Evolutionary conservation across 2,329 filamentous ascomycete species (phyloP), one percentile per base, ranked within the genome.

Genomic region (Cadophora sp.): DNA sequence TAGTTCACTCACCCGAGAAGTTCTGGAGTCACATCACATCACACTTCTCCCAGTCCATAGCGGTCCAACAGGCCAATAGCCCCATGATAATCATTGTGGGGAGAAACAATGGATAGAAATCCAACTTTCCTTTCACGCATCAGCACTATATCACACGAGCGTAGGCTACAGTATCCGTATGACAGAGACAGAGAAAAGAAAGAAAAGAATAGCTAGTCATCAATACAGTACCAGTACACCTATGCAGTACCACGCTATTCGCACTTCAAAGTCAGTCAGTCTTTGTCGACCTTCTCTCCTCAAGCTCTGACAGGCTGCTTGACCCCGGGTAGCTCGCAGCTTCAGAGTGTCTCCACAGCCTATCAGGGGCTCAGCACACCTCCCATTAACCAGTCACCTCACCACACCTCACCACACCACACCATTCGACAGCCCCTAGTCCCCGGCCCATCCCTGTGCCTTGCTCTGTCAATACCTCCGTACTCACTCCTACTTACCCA

Each of bases 241-340:
- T 12, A 43, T 14, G 19, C 2, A 43, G 2, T 27, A n/a, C 55
- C 31, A 34, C 55, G 22, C 55, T 22, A 4, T n/a, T 22, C 26
- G 53, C 27, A 6, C 26, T 24, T 2, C 31, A 14, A 37, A 22
- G 29, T n/a, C n/a, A n/a, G n/a, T n/a, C n/a, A n/a, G n/a, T 37
- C 55, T 58, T 24, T 26, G 29, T 22, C 31, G 19, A 37, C 19
- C 53, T 22, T n/a, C 43, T 19, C 9, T 58, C 55, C 31, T 58
- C 19, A 31, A 58, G 55, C 31, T 58, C 55, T 58, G 31, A 58
- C 55, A 58, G 55, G 55, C 31, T 58, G 31, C 31, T 37, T 37
- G 27, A 14, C 29, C 29, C 55, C 29, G 55, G 40, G 31, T 31
- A 37, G 55, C 5, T 58, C 55, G 55, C 55, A 58, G 31, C 29